Evolutionary conservation across 176 grass and related monocot genomes (phyloP).

Genomic region (Lolium multiflorum): DNA sequence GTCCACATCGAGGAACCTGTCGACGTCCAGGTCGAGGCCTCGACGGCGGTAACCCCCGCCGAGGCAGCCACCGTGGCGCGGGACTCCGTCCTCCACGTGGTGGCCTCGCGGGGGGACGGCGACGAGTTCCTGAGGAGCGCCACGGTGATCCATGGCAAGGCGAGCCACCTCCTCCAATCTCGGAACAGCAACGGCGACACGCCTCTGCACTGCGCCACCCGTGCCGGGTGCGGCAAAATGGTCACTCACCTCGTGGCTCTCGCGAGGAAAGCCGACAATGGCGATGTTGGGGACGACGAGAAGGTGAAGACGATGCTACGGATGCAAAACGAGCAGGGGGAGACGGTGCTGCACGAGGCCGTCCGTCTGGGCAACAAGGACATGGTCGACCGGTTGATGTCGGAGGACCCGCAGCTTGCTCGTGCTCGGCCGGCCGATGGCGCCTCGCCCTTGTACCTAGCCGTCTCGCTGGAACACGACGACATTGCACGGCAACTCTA

Average conservation of each 20-base stretch:
- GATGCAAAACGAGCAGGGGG: constrained; percentile 1
- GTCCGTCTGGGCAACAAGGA: neutral
- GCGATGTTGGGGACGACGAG: neutral
- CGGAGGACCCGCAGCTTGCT: neutral
- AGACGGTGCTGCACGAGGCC: constrained; percentile 32
- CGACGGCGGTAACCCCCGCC: too few species aligned
- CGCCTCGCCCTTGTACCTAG: constrained; percentile 34
- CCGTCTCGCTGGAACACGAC: neutral
- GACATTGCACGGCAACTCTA: constrained; percentile 15
- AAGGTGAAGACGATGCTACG: neutral
- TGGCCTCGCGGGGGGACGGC: neutral
- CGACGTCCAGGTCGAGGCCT: too few species aligned
- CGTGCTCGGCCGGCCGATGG: neutral
- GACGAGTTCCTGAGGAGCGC: neutral
- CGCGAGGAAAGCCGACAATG: neutral
- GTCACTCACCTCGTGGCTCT: neutral
- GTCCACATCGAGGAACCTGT: neutral
- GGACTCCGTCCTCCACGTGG: constrained; percentile 16
- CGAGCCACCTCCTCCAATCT: neutral
- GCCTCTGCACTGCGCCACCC: constrained; percentile 18
- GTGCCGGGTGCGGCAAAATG: neutral
- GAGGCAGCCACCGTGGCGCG: neutral
- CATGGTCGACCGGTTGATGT: neutral
- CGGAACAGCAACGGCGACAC: constrained; percentile 16
- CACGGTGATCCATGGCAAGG: neutral